Evolutionary conservation across 108 stramenopile genomes (phyloP).

Genomic region (Cylindrotheca fusiformis): DNA sequence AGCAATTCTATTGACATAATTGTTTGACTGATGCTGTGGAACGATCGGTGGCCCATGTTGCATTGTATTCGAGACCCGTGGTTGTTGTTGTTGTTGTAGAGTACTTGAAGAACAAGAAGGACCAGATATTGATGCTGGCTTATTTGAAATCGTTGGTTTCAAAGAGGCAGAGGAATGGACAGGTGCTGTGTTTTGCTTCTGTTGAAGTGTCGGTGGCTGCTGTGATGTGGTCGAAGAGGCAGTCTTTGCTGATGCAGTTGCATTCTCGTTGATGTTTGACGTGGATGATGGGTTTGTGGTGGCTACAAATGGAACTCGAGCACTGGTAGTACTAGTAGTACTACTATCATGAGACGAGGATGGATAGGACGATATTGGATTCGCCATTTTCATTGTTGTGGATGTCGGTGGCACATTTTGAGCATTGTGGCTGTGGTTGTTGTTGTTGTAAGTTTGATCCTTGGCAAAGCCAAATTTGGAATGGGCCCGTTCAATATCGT

Average conservation of each 20-base stretch:
- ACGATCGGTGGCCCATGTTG: background rate
- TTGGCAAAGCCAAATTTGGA: constrained; percentile 33
- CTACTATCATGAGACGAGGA: background rate
- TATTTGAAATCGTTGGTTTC: no score
- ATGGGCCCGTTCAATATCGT: constrained; percentile 69
- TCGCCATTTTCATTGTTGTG: background rate
- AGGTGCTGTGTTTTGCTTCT: background rate
- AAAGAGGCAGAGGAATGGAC: background rate
- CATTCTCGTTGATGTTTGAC: background rate
- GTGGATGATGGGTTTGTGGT: background rate
- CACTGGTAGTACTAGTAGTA: no score
- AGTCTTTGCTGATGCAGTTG: background rate
- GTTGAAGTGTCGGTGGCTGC: background rate
- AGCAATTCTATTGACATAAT: background rate
- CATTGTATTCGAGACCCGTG: background rate
- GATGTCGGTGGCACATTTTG: background rate
- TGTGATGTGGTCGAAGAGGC: background rate
- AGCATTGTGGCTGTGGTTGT: background rate
- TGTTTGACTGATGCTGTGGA: background rate
- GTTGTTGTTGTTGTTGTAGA: background rate
- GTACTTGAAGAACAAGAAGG: background rate
- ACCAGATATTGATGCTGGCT: no score
- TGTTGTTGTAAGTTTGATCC: background rate
- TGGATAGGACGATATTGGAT: background rate
- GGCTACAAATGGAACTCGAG: background rate